Conservation (phyloP, 495 filamentous ascomycete genomes). For the Amphirosellinia nigrospora region DNA sequence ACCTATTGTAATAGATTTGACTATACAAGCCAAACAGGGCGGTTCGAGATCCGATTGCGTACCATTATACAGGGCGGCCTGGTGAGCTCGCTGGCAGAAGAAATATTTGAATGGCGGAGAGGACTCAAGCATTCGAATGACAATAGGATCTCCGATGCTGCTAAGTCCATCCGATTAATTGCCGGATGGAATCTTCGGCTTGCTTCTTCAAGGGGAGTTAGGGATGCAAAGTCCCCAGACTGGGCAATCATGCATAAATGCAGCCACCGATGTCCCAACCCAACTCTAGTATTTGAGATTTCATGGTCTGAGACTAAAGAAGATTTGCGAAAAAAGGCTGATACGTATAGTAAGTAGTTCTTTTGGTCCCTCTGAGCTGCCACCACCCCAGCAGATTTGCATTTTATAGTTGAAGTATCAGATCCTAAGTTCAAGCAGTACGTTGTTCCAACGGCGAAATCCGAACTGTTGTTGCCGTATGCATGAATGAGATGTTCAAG, state of each 20-base stretch:
- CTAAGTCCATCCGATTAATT: too few relatives aligned
- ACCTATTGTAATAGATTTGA: neutral
- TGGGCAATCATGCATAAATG: neutral
- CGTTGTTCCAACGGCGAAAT: conserved; percentile 4
- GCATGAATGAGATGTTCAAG: conserved; percentile 1
- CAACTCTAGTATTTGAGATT: conserved; percentile 4
- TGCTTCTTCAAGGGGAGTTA: too few relatives aligned
- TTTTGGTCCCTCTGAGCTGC: neutral
- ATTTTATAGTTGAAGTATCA: too few relatives aligned
- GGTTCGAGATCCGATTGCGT: neutral
- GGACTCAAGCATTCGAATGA: neutral
- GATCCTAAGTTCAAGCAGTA: neutral
- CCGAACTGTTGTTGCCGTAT: conserved; percentile 1
- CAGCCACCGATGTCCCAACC: neutral
- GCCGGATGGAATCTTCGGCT: too few relatives aligned
- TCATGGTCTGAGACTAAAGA: neutral
- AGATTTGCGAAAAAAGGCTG: neutral
- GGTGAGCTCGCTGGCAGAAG: neutral
- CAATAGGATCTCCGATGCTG: neutral
- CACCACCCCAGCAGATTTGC: too few relatives aligned
- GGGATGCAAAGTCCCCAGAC: conserved; percentile 4
- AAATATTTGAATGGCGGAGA: neutral
- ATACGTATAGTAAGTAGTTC: conserved; percentile 1
- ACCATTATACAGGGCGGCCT: neutral
- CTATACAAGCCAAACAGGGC: neutral